Base-by-base conservation (phyloP, 176 grass and related monocot species). In the Melocanna baccifera region DNA sequence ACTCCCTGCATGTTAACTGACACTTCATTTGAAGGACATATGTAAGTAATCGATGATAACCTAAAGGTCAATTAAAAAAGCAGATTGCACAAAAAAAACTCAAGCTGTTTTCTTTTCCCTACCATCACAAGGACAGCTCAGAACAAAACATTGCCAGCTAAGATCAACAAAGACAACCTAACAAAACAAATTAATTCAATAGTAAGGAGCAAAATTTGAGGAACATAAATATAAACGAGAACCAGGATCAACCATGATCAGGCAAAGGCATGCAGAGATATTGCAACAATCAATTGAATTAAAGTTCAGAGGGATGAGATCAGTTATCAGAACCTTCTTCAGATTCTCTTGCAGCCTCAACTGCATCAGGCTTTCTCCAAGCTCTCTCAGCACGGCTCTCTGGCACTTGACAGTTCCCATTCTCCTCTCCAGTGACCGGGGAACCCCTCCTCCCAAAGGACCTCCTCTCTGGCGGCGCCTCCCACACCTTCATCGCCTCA, bases 311-410 rank as follows among this genome's bases (percentile, higher is more conserved):
- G 67, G 14, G 15, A 67, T 36, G 20, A 74, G 78, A 67, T 57
- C 39, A 58, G 71, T 80, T 80, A 56, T 73, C 81, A 74, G 48
- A 80, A 76, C 81, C 69, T 84, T 89, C 68, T 79, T 74, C 59
- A 65, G 81, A 71, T 67, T 73, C 67, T 80, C 51, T 56, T 22
- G 50, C 66, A 74, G 62, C 23, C 29, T 85, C 84, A 75, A 57
- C 32, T 43, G 51, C 59, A 71, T 80, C 69, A 22, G 83, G 73
- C 79, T 91, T 94, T 80, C 77, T 94, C 91, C 92, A 94, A 72
- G 69, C 74, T 23, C 56, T 83, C 37, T 84, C 86, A 43, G 56
- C 53, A 73, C 23, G 62, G 41, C 48, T 53, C 46, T 94, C 91
- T 28, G 67, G 77, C 50, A 62, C 45, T 23, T 20, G 59, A 14